These are phyloP conservation scores for Cercis canadensis DNA, from an alignment of 306 rosid genomes.

Conservation along the genomic window DNA sequence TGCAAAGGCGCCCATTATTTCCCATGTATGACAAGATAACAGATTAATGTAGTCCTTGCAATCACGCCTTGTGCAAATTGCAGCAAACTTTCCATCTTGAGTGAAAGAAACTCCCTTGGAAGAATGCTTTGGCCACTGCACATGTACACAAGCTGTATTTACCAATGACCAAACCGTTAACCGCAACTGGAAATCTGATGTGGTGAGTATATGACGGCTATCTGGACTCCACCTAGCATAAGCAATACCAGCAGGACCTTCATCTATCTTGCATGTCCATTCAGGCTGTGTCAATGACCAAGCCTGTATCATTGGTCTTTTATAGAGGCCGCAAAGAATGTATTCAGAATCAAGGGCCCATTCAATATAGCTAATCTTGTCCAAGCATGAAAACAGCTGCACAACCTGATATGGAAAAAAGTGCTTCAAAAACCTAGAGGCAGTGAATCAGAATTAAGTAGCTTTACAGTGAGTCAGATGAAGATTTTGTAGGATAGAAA, in stretches of 20 bases:
- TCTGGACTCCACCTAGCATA: conserved; percentile 99
- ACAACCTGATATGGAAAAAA: conserved; percentile 72
- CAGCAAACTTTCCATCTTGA: conserved; percentile 86
- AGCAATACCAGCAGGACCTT: conserved; percentile 96
- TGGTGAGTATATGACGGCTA: conserved; percentile 97
- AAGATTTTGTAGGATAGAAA: conserved; percentile 10
- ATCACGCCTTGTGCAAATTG: conserved; percentile 95
- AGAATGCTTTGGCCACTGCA: conserved; percentile 95
- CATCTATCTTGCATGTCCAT: conserved; percentile 99
- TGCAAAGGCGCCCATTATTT: conserved; percentile 87
- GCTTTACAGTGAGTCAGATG: conserved; percentile 20
- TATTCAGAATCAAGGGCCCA: conserved; percentile 99
- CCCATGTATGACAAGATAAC: conserved; percentile 94
- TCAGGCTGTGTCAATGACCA: conserved; percentile 97
- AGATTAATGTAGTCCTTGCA: conserved; percentile 92
- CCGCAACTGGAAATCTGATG: conserved; percentile 91
- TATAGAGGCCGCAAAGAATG: conserved; percentile 94
- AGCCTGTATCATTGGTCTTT: conserved; percentile 96
- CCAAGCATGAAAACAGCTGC: conserved; percentile 97
- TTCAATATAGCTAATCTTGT: conserved; percentile 96
- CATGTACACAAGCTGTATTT: conserved; percentile 94
- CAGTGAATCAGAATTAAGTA: conserved; percentile 13
- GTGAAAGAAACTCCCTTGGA: conserved; percentile 96
- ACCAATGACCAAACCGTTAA: conserved; percentile 93
- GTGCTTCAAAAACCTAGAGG: conserved; percentile 29